Evolutionary conservation across 1,284 basidiomycete genomes (phyloP).

Genomic region (Ustilago esculenta): DNA sequence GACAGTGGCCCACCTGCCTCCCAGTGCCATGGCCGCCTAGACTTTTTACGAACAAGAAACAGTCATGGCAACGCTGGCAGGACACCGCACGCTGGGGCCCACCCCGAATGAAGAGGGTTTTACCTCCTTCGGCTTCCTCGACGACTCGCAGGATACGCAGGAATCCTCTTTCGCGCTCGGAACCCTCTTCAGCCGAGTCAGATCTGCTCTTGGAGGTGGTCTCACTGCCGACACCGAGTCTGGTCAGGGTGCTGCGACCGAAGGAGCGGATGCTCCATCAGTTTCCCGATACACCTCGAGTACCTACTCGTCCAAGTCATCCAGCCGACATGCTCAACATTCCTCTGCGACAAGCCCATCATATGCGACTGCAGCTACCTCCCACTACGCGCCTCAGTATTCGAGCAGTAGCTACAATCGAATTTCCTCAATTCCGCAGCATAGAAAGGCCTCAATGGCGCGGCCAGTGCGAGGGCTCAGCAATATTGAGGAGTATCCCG

Average conservation of each 20-base stretch:
- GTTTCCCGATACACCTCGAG: conserved; percentile 23
- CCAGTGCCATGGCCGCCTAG: too few species aligned
- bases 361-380: conserved; percentile 5
- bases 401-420: not conserved
- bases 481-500: conserved; percentile 46
- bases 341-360: conserved; percentile 4
- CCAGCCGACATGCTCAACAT: conserved; percentile 2
- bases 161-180: conserved; percentile 54
- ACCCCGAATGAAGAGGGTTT: conserved; percentile 14
- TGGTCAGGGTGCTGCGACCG: not conserved
- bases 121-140: conserved; percentile 60
- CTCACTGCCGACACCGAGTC: conserved; percentile 4
- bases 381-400: conserved; percentile 6
- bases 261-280: conserved; percentile 4
- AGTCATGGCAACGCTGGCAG: conserved; percentile 6
- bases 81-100: conserved; percentile 1
- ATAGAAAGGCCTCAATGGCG: conserved; percentile 26
- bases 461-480: conserved; percentile 37
- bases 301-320: conserved; percentile 15
- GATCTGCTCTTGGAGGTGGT: conserved; percentile 47
- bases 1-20: too few species aligned
- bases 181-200: conserved; percentile 58
- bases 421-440: conserved; percentile 26
- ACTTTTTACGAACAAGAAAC: too few species aligned
- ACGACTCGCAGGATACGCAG: conserved; percentile 49